phyloP scores from a whole-genome alignment of 768 basidiomycete genomes.

The Hericium rajendrae region DNA sequence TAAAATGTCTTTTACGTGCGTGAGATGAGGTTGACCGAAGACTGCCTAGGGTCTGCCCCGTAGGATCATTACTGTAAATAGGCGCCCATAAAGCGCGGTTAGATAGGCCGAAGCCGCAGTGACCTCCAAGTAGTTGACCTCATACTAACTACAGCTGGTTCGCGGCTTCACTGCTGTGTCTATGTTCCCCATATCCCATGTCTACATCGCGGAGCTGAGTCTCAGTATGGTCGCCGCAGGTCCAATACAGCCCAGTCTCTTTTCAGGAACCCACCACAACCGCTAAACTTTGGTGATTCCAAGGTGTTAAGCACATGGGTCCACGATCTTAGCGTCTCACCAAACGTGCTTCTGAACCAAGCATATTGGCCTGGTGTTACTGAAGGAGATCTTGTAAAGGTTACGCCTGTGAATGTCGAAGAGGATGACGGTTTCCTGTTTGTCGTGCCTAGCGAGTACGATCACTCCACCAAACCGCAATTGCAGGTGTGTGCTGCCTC shows the following conservation, averaged over 20 bases:
- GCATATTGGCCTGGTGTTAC: constrained; percentile 69
- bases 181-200: constrained; percentile 29
- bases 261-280: constrained; percentile 36
- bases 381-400: constrained; percentile 65
- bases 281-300: constrained; percentile 52
- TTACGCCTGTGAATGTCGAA: constrained; percentile 34
- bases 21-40: too few relatives aligned
- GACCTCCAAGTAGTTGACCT: too few relatives aligned
- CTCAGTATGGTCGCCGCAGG: constrained; percentile 55
- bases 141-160: too few relatives aligned
- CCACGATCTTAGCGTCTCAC: constrained; percentile 54
- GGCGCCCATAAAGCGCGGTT: too few relatives aligned
- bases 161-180: neutral
- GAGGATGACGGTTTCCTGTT: constrained; percentile 46
- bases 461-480: constrained; percentile 47
- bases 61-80: too few relatives aligned
- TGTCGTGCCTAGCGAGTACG: constrained; percentile 53
- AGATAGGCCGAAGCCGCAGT: too few relatives aligned
- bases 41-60: too few relatives aligned
- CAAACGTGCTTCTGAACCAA: constrained; percentile 59
- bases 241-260: constrained; percentile 71
- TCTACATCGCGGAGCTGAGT: constrained; percentile 51
- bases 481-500: constrained; percentile 39
- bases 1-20: too few relatives aligned
- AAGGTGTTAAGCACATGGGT: constrained; percentile 67